A percentile compares a stretch with the other conserved stretches of the same genome.
Evolutionary conservation across 2,329 filamentous ascomycete species (phyloP).

Genomic region (Dactylonectria estremocensis): DNA sequence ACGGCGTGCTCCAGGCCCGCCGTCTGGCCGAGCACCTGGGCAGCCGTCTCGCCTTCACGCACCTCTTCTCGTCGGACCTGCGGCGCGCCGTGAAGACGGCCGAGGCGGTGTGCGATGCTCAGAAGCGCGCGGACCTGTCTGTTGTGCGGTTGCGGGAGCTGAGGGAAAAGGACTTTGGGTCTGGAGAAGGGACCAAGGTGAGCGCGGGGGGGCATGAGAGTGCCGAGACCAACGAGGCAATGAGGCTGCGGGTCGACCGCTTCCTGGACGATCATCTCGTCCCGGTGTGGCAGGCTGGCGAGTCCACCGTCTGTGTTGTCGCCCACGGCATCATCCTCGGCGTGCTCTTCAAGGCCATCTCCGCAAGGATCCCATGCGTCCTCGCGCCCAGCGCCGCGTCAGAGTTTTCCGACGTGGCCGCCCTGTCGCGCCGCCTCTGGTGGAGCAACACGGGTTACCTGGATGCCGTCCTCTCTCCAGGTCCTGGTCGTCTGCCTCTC

Average conservation of each 20-base stretch:
- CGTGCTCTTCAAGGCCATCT: constrained; percentile 75
- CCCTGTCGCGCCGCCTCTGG: constrained; percentile 46
- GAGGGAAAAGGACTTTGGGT: constrained; percentile 83
- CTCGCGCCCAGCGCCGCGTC: constrained; percentile 36
- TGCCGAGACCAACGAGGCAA: constrained; percentile 77
- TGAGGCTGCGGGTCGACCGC: constrained; percentile 73
- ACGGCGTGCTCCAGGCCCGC: constrained; percentile 85
- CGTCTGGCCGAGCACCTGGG: constrained; percentile 77
- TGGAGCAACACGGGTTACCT: constrained; percentile 71
- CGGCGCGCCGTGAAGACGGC: constrained; percentile 82
- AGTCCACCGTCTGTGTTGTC: constrained; percentile 64
- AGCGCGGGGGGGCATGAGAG: constrained; percentile 60
- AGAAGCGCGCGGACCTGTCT: constrained; percentile 51
- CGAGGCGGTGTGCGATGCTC: constrained; percentile 73
- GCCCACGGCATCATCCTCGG: constrained; percentile 88
- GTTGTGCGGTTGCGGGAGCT: constrained; percentile 60
- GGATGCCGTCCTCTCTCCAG: constrained; percentile 49
- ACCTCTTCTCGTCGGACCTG: constrained; percentile 85
- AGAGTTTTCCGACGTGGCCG: constrained; percentile 27
- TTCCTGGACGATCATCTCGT: constrained; percentile 78
- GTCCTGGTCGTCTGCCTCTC: constrained; percentile 37
- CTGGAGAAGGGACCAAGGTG: constrained; percentile 76
- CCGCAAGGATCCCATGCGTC: constrained; percentile 63
- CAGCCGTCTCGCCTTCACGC: constrained; percentile 60
- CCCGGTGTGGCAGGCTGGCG: constrained; percentile 58